These are phyloP conservation scores for Sporisorium scitamineum DNA, from an alignment of 1,284 basidiomycete genomes.

Conservation along the genomic window DNA sequence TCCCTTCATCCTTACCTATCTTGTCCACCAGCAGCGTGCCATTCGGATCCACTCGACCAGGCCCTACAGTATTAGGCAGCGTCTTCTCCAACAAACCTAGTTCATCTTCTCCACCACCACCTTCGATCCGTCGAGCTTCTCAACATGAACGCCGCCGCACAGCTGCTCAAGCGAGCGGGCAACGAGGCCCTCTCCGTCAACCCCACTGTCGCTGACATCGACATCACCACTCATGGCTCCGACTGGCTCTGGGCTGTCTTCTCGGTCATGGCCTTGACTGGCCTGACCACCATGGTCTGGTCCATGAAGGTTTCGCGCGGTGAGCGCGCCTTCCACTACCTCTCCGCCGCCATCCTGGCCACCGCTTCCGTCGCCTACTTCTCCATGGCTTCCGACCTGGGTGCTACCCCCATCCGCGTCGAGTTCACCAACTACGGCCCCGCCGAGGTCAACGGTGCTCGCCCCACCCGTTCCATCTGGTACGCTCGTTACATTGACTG, in stretches of 20 bases:
- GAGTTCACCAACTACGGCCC: conserved; percentile 71
- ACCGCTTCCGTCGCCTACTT: conserved; percentile 72
- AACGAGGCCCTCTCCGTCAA: conserved; percentile 54
- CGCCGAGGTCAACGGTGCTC: conserved; percentile 27
- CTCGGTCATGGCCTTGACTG: conserved; percentile 64
- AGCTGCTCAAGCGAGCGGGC: conserved; percentile 48
- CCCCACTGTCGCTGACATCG: conserved; percentile 51
- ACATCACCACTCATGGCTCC: conserved; percentile 65
- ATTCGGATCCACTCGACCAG: conserved; percentile 3
- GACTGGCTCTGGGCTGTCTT: conserved; percentile 73
- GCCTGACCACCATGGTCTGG: conserved; percentile 61
- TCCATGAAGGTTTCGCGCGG: conserved; percentile 49
- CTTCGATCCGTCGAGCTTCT: neutral
- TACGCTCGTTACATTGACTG: conserved; percentile 69
- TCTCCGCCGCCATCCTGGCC: conserved; percentile 70
- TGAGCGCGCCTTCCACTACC: conserved; percentile 73
- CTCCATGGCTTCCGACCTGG: conserved; percentile 76
- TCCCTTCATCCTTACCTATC: neutral
- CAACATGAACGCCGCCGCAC: conserved; percentile 29
- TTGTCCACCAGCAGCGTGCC: neutral
- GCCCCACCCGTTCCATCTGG: conserved; percentile 74
- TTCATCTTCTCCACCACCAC: neutral
- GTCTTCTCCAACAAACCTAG: neutral
- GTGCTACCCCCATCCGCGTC: conserved; percentile 72
- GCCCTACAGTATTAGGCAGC: neutral